These are phyloP conservation scores for Pythium aristosporum DNA, from an alignment of 352 stramenopile species.

Conservation along the genomic window DNA sequence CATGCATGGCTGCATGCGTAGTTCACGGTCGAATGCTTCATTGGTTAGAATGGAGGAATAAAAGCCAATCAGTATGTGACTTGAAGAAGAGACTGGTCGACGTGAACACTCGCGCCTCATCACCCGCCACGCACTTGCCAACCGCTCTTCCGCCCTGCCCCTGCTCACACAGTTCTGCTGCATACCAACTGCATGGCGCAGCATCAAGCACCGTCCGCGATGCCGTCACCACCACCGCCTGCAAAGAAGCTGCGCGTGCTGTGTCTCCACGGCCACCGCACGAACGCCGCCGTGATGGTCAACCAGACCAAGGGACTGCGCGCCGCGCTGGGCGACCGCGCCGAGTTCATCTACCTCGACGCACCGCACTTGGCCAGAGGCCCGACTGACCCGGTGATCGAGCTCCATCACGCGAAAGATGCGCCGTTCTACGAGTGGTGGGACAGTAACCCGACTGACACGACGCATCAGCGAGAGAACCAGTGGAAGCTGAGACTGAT, in stretches of 20 bases:
- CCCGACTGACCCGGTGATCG: conserved; percentile 25
- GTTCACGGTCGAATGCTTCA: not conserved
- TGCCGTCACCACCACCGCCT: not conserved
- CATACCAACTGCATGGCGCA: not conserved
- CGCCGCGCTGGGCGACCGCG: conserved; percentile 22
- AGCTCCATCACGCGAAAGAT: conserved; percentile 25
- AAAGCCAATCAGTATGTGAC: conserved; percentile 1
- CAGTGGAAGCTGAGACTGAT: conserved; percentile 37
- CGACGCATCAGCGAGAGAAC: conserved; percentile 4
- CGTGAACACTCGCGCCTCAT: conserved; percentile 1
- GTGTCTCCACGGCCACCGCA: conserved; percentile 34
- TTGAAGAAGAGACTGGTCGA: conserved; percentile 11
- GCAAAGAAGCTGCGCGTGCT: conserved; percentile 29
- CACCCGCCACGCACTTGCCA: not conserved
- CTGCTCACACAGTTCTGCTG: not conserved
- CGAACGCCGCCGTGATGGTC: conserved; percentile 30
- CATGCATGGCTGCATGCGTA: not conserved
- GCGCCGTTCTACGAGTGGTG: conserved; percentile 52
- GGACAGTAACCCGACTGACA: conserved; percentile 30
- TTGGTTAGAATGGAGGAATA: conserved; percentile 3
- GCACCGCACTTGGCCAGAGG: conserved; percentile 26
- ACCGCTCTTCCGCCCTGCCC: not conserved
- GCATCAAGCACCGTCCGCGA: not conserved
- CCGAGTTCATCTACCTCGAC: conserved; percentile 34
- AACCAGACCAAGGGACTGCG: conserved; percentile 32